Conservation (phyloP, 2,329 filamentous ascomycete species). For the Xylaria arbuscula region DNA sequence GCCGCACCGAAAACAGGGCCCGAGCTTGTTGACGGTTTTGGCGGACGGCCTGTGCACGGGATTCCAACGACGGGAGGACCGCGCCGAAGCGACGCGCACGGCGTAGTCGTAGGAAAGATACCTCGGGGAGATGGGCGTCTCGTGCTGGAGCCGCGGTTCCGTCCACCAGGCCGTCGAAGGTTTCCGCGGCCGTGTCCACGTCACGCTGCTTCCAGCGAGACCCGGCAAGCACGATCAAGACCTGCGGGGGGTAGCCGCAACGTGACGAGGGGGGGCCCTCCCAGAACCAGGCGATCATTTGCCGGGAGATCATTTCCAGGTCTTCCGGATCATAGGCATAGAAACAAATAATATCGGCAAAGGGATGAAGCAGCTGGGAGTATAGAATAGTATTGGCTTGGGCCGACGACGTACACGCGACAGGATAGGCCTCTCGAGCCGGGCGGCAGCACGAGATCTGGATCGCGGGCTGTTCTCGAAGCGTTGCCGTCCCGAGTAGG, state of each 20-base stretch:
- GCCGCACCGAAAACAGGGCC: constrained; percentile 1
- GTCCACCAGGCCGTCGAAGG: constrained; percentile 3
- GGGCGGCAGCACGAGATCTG: neutral
- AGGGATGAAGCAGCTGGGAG: neutral
- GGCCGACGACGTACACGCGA: neutral
- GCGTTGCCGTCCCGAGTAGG: neutral
- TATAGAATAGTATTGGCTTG: neutral
- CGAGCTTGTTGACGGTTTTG: neutral
- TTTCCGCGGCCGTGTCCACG: neutral
- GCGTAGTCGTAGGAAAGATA: constrained; percentile 12
- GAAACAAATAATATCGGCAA: neutral
- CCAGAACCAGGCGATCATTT: neutral
- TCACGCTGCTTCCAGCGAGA: constrained; percentile 12
- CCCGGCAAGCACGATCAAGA: constrained; percentile 5
- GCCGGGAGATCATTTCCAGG: neutral
- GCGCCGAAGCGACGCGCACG: neutral
- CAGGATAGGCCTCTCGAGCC: neutral
- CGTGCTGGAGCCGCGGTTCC: neutral
- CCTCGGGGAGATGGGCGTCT: neutral
- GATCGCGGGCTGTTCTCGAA: neutral
- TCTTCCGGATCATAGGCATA: neutral
- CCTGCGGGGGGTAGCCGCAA: neutral
- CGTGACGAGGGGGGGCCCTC: neutral
- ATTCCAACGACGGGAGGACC: neutral
- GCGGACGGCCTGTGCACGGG: neutral